A percentile compares a stretch with the other conserved stretches of the same genome.
Evolutionary conservation across 148 eudicot species (phyloP).

Genomic region (Arbutus unedo): DNA sequence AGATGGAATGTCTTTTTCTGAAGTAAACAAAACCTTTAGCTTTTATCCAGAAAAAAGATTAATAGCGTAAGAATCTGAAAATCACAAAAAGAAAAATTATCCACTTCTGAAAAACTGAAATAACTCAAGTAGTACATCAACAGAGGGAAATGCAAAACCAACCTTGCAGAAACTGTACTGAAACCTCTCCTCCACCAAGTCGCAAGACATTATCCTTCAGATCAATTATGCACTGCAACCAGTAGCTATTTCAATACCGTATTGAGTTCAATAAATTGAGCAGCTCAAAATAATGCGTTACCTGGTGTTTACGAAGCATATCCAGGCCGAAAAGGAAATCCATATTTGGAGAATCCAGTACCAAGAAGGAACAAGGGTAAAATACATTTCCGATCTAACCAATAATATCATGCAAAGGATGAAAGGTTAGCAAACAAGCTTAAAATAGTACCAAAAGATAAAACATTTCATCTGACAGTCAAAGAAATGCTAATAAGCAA

Average conservation of each 20-base stretch:
- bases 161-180: conserved; percentile 91
- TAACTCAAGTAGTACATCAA: conserved; percentile 8
- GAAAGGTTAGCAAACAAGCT: conserved; percentile 21
- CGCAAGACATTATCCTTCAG: conserved; percentile 89
- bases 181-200: conserved; percentile 98
- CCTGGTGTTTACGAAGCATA: conserved; percentile 99
- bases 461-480: not conserved
- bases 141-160: conserved; percentile 3
- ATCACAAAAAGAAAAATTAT: not conserved
- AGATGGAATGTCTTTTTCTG: conserved; percentile 95
- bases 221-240: conserved; percentile 85
- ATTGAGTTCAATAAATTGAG: not conserved
- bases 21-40: conserved; percentile 4
- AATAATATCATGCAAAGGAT: not conserved
- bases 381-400: conserved; percentile 80
- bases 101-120: not conserved
- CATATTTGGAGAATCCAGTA: conserved; percentile 95
- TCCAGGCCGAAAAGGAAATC: conserved; percentile 97
- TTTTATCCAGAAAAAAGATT: not conserved
- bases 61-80: not conserved
- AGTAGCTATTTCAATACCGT: not conserved
- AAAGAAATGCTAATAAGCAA: not conserved
- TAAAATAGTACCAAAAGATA: not conserved
- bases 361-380: conserved; percentile 89
- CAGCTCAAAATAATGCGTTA: conserved; percentile 21